A percentile compares a stretch with the other conserved stretches of the same genome.
These are phyloP conservation scores for Nicotiana knightiana DNA, from an alignment of 257 asterid genomes.

Conservation along the genomic window DNA sequence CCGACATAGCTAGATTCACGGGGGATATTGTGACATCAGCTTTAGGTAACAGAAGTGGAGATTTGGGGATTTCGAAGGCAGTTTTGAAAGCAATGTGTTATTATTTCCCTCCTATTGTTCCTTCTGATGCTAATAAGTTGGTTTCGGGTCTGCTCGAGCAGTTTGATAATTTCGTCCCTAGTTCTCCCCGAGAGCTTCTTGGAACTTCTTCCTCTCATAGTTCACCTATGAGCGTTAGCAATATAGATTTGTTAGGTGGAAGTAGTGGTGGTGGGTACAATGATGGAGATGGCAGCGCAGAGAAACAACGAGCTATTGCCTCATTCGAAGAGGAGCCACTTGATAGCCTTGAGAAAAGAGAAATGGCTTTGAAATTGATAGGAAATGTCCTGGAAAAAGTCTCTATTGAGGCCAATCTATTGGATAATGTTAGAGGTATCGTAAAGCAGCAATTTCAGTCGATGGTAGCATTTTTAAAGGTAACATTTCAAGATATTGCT, in stretches of 20 bases:
- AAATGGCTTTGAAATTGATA: constrained; percentile 60
- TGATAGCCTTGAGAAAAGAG: constrained; percentile 76
- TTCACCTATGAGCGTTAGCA: constrained; percentile 57
- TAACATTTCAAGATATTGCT: constrained; percentile 15
- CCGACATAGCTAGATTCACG: constrained; percentile 69
- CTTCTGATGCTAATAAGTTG: constrained; percentile 66
- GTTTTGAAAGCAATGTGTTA: constrained; percentile 55
- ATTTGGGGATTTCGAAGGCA: constrained; percentile 40
- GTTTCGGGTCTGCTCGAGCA: constrained; percentile 58
- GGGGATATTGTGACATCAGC: constrained; percentile 67
- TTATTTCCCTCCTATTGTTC: constrained; percentile 67
- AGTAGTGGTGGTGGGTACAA: constrained; percentile 38
- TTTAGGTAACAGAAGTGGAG: constrained; percentile 28
- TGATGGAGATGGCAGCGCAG: constrained; percentile 29
- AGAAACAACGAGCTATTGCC: constrained; percentile 46
- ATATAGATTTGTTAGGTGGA: constrained; percentile 45
- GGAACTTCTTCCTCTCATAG: constrained; percentile 32
- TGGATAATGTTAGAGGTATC: constrained; percentile 74
- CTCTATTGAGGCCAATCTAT: constrained; percentile 47
- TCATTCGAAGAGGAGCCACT: constrained; percentile 66
- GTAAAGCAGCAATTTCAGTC: constrained; percentile 71
- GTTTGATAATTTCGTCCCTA: constrained; percentile 43
- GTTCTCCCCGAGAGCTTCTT: constrained; percentile 51
- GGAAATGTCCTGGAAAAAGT: constrained; percentile 57
- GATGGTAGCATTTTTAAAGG: constrained; percentile 77